Percentiles rank a stretch among this genome's conserved stretches.
Conservation (phyloP, 352 stramenopile species). For the Blastocystis sp. region DNA sequence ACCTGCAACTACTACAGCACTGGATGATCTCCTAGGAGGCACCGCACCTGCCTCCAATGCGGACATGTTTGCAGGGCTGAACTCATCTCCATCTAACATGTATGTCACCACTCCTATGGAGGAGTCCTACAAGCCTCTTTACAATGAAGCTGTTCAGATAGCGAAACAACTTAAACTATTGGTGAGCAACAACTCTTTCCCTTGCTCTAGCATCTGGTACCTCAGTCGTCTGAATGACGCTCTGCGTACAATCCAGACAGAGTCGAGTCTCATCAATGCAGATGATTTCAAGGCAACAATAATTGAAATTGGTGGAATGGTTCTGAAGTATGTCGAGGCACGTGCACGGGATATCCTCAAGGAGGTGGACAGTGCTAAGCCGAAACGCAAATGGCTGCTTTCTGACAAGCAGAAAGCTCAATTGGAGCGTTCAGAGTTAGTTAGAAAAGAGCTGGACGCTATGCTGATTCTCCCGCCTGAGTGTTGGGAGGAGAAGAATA, state of each 20-base stretch:
- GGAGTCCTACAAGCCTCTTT: conserved; percentile 27
- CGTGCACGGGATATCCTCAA: conserved; percentile 31
- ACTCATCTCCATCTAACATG: background rate
- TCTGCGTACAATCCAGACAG: conserved; percentile 18
- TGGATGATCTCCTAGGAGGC: background rate
- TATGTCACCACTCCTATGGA: background rate
- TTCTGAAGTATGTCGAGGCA: conserved; percentile 36
- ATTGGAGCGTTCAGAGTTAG: background rate
- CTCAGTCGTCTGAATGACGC: conserved; percentile 31
- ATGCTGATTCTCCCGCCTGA: conserved; percentile 11
- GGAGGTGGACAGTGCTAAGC: conserved; percentile 18
- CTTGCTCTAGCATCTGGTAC: background rate
- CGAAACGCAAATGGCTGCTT: conserved; percentile 45
- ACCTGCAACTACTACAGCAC: background rate
- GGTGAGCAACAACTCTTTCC: conserved; percentile 10
- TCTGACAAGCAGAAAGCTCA: conserved; percentile 50
- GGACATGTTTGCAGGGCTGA: background rate
- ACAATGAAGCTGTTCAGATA: conserved; percentile 26
- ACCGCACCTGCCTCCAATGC: background rate
- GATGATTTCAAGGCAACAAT: conserved; percentile 27
- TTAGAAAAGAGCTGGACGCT: conserved; percentile 18
- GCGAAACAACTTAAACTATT: conserved; percentile 32
- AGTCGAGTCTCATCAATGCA: background rate
- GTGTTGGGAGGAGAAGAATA: conserved; percentile 46
- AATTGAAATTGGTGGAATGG: background rate